These are phyloP conservation scores for Arthrobotrys entomopaga DNA, from an alignment of 2,329 filamentous ascomycete genomes.

Conservation along the genomic window DNA sequence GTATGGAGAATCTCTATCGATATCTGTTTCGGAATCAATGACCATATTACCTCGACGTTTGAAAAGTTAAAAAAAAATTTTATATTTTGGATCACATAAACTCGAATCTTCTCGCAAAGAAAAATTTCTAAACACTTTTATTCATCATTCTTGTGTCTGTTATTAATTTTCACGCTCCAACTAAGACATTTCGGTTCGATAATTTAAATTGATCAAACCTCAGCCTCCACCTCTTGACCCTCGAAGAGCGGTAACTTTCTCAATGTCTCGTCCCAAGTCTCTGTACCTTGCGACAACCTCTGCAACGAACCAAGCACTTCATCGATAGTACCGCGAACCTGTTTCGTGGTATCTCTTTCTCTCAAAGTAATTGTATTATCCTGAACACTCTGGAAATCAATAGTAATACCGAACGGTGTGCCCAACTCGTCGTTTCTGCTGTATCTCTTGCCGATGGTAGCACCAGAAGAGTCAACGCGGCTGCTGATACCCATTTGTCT, in stretches of 20 bases:
- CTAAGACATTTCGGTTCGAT: background rate
- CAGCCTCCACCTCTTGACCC: slow-evolving; percentile 72
- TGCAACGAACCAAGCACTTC: slow-evolving; percentile 80
- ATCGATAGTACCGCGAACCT: slow-evolving; percentile 84
- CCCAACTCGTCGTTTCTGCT: slow-evolving; percentile 94
- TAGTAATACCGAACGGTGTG: slow-evolving; percentile 90
- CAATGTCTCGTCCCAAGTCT: slow-evolving; percentile 76
- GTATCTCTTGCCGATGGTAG: slow-evolving; percentile 94
- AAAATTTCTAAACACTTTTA: no score
- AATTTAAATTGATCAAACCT: background rate
- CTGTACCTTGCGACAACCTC: slow-evolving; percentile 71
- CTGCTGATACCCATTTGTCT: slow-evolving; percentile 81
- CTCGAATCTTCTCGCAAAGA: no score
- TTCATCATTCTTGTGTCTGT: no score
- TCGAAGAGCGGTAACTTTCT: slow-evolving; percentile 84
- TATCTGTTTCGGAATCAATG: no score
- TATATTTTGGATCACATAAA: no score
- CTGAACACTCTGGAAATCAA: slow-evolving; percentile 94
- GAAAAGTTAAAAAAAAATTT: no score
- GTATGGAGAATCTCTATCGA: no score
- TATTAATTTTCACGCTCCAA: background rate
- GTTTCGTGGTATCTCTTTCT: slow-evolving; percentile 88
- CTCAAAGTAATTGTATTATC: slow-evolving; percentile 86
- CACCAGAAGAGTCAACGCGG: slow-evolving; percentile 87
- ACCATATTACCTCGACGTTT: no score